Percentiles rank a stretch among this genome's conserved stretches.
These are phyloP conservation scores for Aspergillus ellipticus DNA, from an alignment of 495 filamentous ascomycete genomes.

Conservation along the genomic window DNA sequence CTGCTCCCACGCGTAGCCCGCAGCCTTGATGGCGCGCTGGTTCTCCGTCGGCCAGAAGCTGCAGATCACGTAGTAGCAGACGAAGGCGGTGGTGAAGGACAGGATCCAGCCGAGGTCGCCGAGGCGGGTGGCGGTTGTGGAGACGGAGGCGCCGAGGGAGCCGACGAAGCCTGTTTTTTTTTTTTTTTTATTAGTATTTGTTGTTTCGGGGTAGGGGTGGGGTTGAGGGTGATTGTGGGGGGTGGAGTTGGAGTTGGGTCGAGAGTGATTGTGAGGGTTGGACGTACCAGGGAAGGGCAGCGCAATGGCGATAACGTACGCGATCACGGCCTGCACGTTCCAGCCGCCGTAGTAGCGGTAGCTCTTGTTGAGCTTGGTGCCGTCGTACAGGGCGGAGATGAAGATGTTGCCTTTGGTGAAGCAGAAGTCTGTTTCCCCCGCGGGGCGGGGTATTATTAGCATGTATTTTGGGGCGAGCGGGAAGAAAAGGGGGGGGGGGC, in stretches of 20 bases:
- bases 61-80: slow-evolving; percentile 36
- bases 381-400: slow-evolving; percentile 36
- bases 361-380: slow-evolving; percentile 18
- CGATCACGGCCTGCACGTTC: slow-evolving; percentile 57
- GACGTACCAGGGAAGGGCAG: slow-evolving; percentile 46
- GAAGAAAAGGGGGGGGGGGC: slow-evolving; percentile 4
- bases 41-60: slow-evolving; percentile 36
- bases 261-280: too few species aligned
- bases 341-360: slow-evolving; percentile 44
- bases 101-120: slow-evolving; percentile 38
- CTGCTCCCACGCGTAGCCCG: background rate
- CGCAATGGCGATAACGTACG: slow-evolving; percentile 53
- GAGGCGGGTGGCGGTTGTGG: slow-evolving; percentile 26
- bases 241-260: too few species aligned
- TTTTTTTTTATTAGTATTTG: background rate
- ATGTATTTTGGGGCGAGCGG: background rate
- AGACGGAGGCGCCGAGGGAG: slow-evolving; percentile 28
- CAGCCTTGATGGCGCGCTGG: background rate
- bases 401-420: slow-evolving; percentile 53
- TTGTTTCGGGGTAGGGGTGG: background rate
- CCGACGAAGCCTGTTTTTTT: slow-evolving; percentile 28
- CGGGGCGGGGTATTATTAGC: background rate
- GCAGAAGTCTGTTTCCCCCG: slow-evolving; percentile 44
- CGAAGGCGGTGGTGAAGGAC: slow-evolving; percentile 32
- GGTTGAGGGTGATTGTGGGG: background rate